These are phyloP conservation scores for Paspalum vaginatum DNA, from an alignment of 176 grass and related monocot genomes.

Conservation along the genomic window DNA sequence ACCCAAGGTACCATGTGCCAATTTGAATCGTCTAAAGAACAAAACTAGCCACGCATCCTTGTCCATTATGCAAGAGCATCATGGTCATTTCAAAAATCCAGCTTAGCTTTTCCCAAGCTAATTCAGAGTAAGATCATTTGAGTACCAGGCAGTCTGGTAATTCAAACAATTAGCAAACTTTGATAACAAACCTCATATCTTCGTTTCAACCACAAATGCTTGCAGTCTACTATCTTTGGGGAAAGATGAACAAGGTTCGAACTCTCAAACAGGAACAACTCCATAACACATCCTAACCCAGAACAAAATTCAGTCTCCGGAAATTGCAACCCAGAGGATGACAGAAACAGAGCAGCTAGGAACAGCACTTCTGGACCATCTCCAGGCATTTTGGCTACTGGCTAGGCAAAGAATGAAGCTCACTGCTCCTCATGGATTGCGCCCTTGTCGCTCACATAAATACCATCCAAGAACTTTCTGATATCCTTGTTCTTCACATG, in stretches of 20 bases:
- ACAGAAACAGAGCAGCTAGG: constrained; percentile 7
- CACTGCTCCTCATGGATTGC: constrained; percentile 59
- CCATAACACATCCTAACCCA: constrained; percentile 40
- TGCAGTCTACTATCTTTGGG: constrained; percentile 28
- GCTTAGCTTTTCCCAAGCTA: too few relatives aligned
- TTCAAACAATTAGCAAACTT: too few relatives aligned
- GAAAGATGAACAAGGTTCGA: not conserved
- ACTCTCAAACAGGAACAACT: not conserved
- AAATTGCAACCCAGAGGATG: constrained; percentile 33
- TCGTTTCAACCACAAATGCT: not conserved
- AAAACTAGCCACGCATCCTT: too few relatives aligned
- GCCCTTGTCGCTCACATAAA: constrained; percentile 79
- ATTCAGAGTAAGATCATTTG: too few relatives aligned
- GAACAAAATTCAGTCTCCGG: constrained; percentile 49
- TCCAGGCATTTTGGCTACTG: not conserved
- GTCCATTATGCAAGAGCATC: too few relatives aligned
- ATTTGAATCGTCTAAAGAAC: too few relatives aligned
- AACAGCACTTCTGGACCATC: constrained; percentile 8
- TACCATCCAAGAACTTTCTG: constrained; percentile 85
- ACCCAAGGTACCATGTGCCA: too few relatives aligned
- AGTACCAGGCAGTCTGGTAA: too few relatives aligned
- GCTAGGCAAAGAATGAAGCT: constrained; percentile 2
- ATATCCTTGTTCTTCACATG: constrained; percentile 95
- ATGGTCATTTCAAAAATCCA: too few relatives aligned
- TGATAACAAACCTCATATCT: not conserved